Conservation (phyloP, 176 grass and related monocot genomes). For the Luzula sylvatica region DNA sequence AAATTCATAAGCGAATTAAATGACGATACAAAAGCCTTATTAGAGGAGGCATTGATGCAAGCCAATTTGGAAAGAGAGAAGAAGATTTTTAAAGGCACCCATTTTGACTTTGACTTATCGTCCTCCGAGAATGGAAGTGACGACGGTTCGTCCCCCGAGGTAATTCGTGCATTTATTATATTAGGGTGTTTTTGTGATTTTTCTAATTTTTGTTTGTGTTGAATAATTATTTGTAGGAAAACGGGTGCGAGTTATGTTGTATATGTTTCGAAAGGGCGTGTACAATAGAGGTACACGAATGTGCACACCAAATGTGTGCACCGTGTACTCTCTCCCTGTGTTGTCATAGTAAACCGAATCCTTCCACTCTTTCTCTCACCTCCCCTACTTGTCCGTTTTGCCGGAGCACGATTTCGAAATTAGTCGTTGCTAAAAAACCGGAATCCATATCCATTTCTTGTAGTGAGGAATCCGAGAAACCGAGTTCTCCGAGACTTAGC, state of each 20-base stretch:
- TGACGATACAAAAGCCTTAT: constrained; percentile 27
- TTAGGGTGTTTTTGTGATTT: background rate
- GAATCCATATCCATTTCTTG: background rate
- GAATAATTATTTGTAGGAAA: too few relatives aligned
- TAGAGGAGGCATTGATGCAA: constrained; percentile 44
- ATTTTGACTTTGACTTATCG: constrained; percentile 26
- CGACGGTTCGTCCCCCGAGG: constrained; percentile 32
- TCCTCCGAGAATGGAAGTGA: constrained; percentile 25
- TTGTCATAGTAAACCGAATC: constrained; percentile 47
- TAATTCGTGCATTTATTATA: background rate
- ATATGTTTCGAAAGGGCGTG: constrained; percentile 39
- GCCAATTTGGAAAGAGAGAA: constrained; percentile 47
- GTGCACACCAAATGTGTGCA: constrained; percentile 46
- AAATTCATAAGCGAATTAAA: constrained; percentile 51
- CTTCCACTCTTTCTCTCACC: constrained; percentile 25
- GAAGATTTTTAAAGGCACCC: constrained; percentile 38
- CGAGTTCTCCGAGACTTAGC: constrained; percentile 21
- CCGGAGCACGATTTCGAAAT: constrained; percentile 29
- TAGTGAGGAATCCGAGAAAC: constrained; percentile 9
- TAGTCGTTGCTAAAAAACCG: constrained; percentile 18
- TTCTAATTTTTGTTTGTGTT: background rate
- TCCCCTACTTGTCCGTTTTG: constrained; percentile 40
- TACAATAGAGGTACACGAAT: constrained; percentile 37
- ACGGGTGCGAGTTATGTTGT: constrained; percentile 26
- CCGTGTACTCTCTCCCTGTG: constrained; percentile 39